These are phyloP conservation scores for Dioscorea dumetorum DNA, from an alignment of 106 monocot species.

Conservation along the genomic window DNA sequence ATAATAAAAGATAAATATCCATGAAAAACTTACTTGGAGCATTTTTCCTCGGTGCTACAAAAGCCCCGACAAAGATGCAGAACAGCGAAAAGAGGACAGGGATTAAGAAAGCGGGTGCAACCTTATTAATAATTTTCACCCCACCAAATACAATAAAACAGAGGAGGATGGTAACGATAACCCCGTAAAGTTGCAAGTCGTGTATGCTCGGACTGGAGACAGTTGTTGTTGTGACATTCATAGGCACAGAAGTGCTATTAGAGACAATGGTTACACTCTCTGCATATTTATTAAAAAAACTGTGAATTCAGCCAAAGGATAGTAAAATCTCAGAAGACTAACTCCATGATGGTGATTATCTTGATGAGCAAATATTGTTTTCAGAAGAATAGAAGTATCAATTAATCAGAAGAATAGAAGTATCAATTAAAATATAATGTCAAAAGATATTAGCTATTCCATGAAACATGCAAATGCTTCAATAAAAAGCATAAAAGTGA, in stretches of 20 bases:
- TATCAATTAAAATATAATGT: too few species aligned
- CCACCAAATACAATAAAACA: conserved; percentile 99
- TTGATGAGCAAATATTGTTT: too few species aligned
- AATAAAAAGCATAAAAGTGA: too few species aligned
- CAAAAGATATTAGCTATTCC: too few species aligned
- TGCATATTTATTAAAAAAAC: conserved; percentile 24
- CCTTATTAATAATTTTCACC: conserved; percentile 92
- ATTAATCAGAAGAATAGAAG: too few species aligned
- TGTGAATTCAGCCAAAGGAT: too few species aligned
- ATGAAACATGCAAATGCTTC: too few species aligned
- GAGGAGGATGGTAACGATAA: conserved; percentile 83
- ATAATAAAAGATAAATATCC: not conserved
- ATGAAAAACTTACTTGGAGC: conserved; percentile 59
- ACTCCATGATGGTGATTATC: too few species aligned
- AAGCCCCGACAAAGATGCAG: conserved; percentile 90
- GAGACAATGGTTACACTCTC: conserved; percentile 63
- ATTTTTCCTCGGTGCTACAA: conserved; percentile 67
- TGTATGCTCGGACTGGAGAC: conserved; percentile 80
- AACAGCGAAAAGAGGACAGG: conserved; percentile 82
- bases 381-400: too few species aligned
- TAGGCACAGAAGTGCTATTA: conserved; percentile 38
- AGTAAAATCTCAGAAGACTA: not conserved
- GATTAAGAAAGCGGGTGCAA: conserved; percentile 90
- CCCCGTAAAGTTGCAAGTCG: conserved; percentile 86
- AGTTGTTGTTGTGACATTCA: conserved; percentile 28